Percentiles rank a stretch among this genome's conserved stretches.
Conservation (phyloP, 345 rosid genomes). For the Eucalyptus grandis region DNA sequence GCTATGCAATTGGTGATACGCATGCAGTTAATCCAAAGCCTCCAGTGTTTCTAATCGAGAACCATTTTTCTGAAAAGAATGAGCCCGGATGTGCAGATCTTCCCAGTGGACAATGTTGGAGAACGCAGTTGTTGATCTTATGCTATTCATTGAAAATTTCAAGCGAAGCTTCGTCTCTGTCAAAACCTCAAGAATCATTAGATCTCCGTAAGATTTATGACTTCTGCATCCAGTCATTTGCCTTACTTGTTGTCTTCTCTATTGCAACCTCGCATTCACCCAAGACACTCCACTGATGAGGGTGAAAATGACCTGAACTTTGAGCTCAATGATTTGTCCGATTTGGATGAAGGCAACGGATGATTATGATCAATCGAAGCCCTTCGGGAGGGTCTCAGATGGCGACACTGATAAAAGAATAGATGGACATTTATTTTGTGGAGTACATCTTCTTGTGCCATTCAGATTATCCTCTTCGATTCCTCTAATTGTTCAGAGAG, state of each 20-base stretch:
- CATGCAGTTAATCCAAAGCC: constrained; percentile 24
- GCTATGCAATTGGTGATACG: constrained; percentile 37
- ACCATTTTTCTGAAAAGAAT: constrained; percentile 20
- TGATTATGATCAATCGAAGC: background rate
- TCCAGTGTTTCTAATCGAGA: constrained; percentile 50
- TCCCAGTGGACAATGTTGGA: constrained; percentile 38
- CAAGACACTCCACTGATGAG: background rate
- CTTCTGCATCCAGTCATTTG: background rate
- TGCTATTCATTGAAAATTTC: constrained; percentile 50
- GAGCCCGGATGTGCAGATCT: constrained; percentile 13
- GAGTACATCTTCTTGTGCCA: background rate
- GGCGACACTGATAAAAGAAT: background rate
- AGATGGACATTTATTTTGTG: background rate
- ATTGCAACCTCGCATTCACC: background rate
- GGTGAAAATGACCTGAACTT: background rate
- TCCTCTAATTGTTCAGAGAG: background rate
- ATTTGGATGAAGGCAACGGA: background rate
- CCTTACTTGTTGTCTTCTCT: background rate
- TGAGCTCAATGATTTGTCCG: background rate
- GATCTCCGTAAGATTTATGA: background rate
- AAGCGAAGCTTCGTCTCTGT: constrained; percentile 17
- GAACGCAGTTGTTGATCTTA: constrained; percentile 36
- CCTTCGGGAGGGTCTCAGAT: background rate
- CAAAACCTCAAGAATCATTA: constrained; percentile 9
- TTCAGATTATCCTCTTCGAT: background rate